Base-by-base conservation (phyloP, 805 yeast species). In the Lipomyces sp. region DNA sequence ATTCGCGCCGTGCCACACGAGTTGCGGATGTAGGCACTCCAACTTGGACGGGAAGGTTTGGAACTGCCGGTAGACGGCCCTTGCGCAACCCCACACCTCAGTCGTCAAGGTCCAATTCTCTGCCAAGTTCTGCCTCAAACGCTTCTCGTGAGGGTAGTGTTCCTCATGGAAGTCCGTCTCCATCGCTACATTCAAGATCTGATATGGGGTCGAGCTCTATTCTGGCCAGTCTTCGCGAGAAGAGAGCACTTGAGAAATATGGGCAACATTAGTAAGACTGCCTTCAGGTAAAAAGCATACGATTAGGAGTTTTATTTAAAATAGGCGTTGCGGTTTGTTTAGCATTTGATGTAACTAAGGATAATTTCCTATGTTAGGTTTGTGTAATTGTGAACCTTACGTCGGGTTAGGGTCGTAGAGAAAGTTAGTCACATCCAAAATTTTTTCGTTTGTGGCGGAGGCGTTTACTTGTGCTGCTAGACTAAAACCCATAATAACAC, bases 31-130 rank as follows among this genome's bases (percentile, higher is more conserved):
- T 93, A 37, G 97, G 97, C 3, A 87, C 89, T 0, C 98, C 98
- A 0, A 94, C 99, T 0, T 95, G 98, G 96, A 94, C 99, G 0
- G 99, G 99, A 0, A 85, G 85, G 71, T 91, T 88, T 80, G 99
- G 99, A 0, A 77, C 79, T 24, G 71, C 73, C 5, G 71, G 71
- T 3, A 65, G 66, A 45, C 42, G 54, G 53, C 24, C 70, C 30
- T 42, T 42, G 18, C 48, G 4, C 24, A n/a, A n/a, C 29, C 48
- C 7, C 15, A 5, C 37, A 48, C 53, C 64, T 73, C n/a, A 11
- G n/a, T 29, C 34, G 35, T 24, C 50, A 18, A 35, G n/a, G 29
- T 6, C 59, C 13, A 18, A n/a, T 15, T 33, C 53, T 15, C 30
- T 7, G 42, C 33, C 32, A 13, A 35, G n/a, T 13, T n/a, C 33